Evolutionary conservation across 2,329 filamentous ascomycete species (phyloP), one percentile per base, ranked within the genome.

Genomic region (Aspergillus sp.): DNA sequence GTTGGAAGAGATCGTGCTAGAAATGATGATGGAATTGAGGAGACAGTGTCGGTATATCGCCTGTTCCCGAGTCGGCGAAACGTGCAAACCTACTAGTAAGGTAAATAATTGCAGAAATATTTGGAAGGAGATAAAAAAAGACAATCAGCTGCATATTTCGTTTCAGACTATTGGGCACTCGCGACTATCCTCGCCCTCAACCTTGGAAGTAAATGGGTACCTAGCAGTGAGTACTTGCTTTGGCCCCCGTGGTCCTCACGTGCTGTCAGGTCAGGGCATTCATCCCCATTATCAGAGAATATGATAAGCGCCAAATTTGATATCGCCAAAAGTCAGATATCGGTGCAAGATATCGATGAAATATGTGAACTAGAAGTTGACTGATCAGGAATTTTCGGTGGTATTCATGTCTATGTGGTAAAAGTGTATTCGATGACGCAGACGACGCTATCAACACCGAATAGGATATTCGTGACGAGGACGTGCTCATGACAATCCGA

Each of bases 401-500:
- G 64, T 56, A 64, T 62, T 69, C 63, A 64, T 57, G 58, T 68
- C 65, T 70, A 70, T 63, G 63, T 61, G 57, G 45, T 46, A 59
- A 54, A 66, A 46, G 48, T 48, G 62, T 51, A 50, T 50, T 59
- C 62, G 64, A 64, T 22, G 54, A 61, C 52, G 64, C 28, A 64
- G 58, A 62, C 50, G 50, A 59, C 63, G 59, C 64, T 63, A 62
- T 69, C 65, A 66, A 69, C 67, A 64, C 60, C 54, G 64, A 31
- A 46, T 65, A 57, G 63, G 61, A 62, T 62, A 64, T 69, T 67
- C 69, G 68, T 59, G 57, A 68, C 61, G 58, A 60, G 57, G 67
- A 66, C 48, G 64, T 62, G 63, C 49, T 61, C 58, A 64, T 66
- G 64, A 64, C 66, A 69, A 69, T 68, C 68, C 67, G 70, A 67